phyloP scores from a whole-genome alignment of 2,329 filamentous ascomycete genomes.

The Talaromyces piceae region DNA sequence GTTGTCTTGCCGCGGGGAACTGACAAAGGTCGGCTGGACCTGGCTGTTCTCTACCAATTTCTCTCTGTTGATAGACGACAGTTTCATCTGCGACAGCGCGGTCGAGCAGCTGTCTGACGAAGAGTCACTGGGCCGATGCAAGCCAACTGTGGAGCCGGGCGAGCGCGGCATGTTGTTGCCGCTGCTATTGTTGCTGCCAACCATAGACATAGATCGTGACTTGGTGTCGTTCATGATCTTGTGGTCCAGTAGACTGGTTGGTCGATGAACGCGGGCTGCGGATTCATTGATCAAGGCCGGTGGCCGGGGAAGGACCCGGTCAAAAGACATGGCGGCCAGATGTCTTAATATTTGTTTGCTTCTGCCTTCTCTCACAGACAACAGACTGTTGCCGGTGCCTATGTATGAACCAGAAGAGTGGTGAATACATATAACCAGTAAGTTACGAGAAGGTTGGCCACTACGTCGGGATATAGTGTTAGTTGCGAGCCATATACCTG shows the following conservation, averaged over 20 bases:
- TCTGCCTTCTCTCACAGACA: too few relatives aligned
- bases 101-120: constrained; percentile 6
- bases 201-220: background rate
- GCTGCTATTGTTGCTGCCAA: too few relatives aligned
- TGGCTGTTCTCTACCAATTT: constrained; percentile 18
- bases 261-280: constrained; percentile 22
- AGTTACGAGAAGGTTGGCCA: too few relatives aligned
- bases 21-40: constrained; percentile 9
- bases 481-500: too few relatives aligned
- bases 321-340: constrained; percentile 45
- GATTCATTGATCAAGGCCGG: constrained; percentile 35
- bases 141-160: background rate
- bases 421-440: too few relatives aligned
- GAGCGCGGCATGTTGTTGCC: constrained; percentile 5
- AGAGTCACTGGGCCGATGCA: background rate
- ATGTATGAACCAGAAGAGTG: too few relatives aligned
- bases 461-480: too few relatives aligned
- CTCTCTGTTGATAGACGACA: constrained; percentile 20
- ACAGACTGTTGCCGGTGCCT: too few relatives aligned
- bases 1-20: constrained; percentile 3
- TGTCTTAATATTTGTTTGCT: too few relatives aligned
- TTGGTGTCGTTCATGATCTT: constrained; percentile 33
- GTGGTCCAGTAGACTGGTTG: constrained; percentile 32
- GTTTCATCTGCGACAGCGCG: constrained; percentile 15
- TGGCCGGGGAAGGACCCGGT: constrained; percentile 41